These are phyloP conservation scores for Calonectria fujianensis DNA, from an alignment of 2,329 filamentous ascomycete genomes.

Conservation along the genomic window DNA sequence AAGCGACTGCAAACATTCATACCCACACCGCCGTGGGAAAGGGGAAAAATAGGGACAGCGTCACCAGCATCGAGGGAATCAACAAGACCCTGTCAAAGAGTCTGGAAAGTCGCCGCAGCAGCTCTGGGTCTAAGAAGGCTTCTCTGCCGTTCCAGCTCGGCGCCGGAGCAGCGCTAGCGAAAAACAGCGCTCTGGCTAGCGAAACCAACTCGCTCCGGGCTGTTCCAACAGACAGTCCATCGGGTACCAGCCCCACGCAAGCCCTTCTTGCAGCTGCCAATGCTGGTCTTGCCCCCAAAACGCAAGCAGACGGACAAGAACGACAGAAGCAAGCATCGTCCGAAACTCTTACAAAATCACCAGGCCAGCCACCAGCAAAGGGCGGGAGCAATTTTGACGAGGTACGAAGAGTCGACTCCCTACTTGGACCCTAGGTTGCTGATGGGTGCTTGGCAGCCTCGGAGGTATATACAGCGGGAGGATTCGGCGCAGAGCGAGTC, in stretches of 20 bases:
- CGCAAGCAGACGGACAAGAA: constrained; percentile 37
- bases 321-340: constrained; percentile 44
- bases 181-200: constrained; percentile 72
- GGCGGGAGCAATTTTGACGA: constrained; percentile 61
- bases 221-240: constrained; percentile 65
- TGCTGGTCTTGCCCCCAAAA: constrained; percentile 45
- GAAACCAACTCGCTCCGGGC: constrained; percentile 76
- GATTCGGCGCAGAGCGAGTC: constrained; percentile 62
- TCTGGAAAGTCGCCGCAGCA: constrained; percentile 92
- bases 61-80: constrained; percentile 80
- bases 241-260: constrained; percentile 64
- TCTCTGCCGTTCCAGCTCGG: constrained; percentile 72
- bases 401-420: constrained; percentile 73
- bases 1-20: constrained; percentile 85
- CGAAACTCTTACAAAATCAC: constrained; percentile 48
- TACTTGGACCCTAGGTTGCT: constrained; percentile 68
- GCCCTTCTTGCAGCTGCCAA: constrained; percentile 52
- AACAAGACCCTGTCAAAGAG: constrained; percentile 89
- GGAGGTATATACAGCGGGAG: constrained; percentile 61
- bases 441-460: constrained; percentile 56
- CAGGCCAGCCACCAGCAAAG: constrained; percentile 53
- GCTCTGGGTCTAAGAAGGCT: constrained; percentile 86
- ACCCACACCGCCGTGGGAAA: constrained; percentile 68
- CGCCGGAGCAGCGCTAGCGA: constrained; percentile 64
- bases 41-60: constrained; percentile 66